These are phyloP conservation scores for Trichothecium sympodiale DNA, from an alignment of 2,329 filamentous ascomycete genomes.

Conservation along the genomic window DNA sequence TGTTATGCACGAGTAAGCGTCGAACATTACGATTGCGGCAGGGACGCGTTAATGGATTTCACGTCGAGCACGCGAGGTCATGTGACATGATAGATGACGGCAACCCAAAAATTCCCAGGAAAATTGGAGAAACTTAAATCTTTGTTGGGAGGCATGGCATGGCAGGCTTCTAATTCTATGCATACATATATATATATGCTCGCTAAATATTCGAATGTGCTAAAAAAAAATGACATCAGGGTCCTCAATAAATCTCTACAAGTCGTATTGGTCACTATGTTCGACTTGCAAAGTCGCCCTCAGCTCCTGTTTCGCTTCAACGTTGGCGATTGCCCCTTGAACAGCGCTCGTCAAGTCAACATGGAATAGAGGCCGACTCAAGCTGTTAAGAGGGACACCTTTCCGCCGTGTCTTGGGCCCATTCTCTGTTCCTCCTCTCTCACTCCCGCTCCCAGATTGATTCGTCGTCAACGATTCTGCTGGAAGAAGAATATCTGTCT, in stretches of 20 bases:
- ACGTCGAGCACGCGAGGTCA: slow-evolving; percentile 3
- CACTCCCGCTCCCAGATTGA: background rate
- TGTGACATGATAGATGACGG: background rate
- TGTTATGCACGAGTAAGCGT: too few relatives aligned
- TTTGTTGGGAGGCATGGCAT: too few relatives aligned
- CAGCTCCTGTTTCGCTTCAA: slow-evolving; percentile 37
- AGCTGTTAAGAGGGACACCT: slow-evolving; percentile 20
- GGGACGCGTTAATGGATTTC: too few relatives aligned
- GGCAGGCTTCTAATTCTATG: too few relatives aligned
- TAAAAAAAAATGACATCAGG: too few relatives aligned
- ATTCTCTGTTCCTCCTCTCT: background rate
- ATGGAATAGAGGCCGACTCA: slow-evolving; percentile 37
- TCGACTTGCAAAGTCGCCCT: slow-evolving; percentile 5
- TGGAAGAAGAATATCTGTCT: slow-evolving; percentile 15
- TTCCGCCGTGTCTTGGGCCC: slow-evolving; percentile 57
- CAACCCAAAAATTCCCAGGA: too few relatives aligned
- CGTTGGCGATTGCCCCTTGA: slow-evolving; percentile 19
- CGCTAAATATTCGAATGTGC: too few relatives aligned
- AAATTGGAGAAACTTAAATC: too few relatives aligned
- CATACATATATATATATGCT: too few relatives aligned
- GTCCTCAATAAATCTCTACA: too few relatives aligned
- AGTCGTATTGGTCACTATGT: background rate
- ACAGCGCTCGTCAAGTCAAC: slow-evolving; percentile 32
- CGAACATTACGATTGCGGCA: too few relatives aligned
- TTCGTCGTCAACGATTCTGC: background rate